Base-by-base conservation (phyloP, 345 rosid species). In the Carallia pectinifolia region DNA sequence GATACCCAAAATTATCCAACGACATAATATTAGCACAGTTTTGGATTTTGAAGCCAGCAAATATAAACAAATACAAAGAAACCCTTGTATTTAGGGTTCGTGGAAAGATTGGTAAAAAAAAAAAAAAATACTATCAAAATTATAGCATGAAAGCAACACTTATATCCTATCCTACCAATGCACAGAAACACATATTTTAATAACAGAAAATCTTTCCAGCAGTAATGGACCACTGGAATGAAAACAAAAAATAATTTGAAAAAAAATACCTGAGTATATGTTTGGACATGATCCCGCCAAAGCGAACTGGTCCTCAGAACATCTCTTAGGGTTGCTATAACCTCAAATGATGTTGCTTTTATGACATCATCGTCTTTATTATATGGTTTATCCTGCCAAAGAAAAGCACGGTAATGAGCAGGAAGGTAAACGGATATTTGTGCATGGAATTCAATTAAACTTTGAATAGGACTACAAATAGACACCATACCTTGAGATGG, bases 201-300 rank as follows among this genome's bases (percentile, higher is more conserved):
- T 44, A 44, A 44, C 50, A 44, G 50, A 44, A 44, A 44, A 52
- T 19, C 31, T 53, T 64, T 55, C 61, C 13, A 56, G 63, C 23
- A 64, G 18, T 16, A 56, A 69, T 2, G 50, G 50, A 44, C 50
- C 50, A 44, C 3, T 12, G 16, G 16, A 52, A 40, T 6, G 52
- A 71, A 52, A 59, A 55, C 17, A 29, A n/a, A 23, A 13, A 62
- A 23, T 48, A 64, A 34, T 44, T 23, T 19, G 33, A 74, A 19
- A 61, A 62, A 74, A 38, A 60, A 67, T 66, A 85, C 99, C 92
- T 89, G 96, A 71, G 86, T 87, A 71, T 94, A 94, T 62, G 97
- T 89, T 70, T 90, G 97, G 74, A 90, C 97, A 71, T 92, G 99
- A 85, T 95, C 97, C 78, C 97, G 86, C 97, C 97, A 95, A 39